Evolutionary conservation across 805 yeast species (phyloP).

Genomic region (Metschnikowia proteae): DNA sequence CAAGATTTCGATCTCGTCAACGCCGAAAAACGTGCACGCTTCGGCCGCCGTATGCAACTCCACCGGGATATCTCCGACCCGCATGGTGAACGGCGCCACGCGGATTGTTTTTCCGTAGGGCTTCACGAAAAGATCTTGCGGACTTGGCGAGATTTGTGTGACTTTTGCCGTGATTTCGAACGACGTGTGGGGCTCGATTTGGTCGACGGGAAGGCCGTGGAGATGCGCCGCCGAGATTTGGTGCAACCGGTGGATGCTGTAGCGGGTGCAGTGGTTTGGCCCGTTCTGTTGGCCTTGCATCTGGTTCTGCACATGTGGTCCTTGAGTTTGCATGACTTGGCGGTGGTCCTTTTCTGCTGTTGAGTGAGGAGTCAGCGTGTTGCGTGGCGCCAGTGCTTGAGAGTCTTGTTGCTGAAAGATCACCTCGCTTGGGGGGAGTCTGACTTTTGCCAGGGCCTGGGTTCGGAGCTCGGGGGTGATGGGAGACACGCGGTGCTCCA

Average conservation of each 20-base stretch:
- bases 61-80: conserved; percentile 1
- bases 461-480: not conserved
- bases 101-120: conserved; percentile 16
- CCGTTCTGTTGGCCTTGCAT: not conserved
- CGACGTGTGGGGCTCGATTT: not conserved
- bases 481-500: not conserved
- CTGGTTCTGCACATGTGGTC: not conserved
- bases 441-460: not conserved
- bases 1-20: conserved; percentile 16
- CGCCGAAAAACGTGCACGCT: conserved; percentile 13
- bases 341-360: not conserved
- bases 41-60: conserved; percentile 13
- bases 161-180: conserved; percentile 6
- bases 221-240: not conserved
- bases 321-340: not conserved
- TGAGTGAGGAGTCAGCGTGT: no score
- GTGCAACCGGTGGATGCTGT: not conserved
- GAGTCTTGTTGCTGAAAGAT: conserved; percentile 5
- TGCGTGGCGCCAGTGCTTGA: not conserved
- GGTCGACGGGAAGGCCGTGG: not conserved
- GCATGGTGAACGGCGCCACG: conserved; percentile 10
- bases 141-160: conserved; percentile 5
- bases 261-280: not conserved
- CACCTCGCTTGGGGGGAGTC: conserved; percentile 1
- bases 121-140: conserved; percentile 13